These are phyloP conservation scores for Myriosclerotinia duriaeana DNA, from an alignment of 2,329 filamentous ascomycete species.

Conservation along the genomic window DNA sequence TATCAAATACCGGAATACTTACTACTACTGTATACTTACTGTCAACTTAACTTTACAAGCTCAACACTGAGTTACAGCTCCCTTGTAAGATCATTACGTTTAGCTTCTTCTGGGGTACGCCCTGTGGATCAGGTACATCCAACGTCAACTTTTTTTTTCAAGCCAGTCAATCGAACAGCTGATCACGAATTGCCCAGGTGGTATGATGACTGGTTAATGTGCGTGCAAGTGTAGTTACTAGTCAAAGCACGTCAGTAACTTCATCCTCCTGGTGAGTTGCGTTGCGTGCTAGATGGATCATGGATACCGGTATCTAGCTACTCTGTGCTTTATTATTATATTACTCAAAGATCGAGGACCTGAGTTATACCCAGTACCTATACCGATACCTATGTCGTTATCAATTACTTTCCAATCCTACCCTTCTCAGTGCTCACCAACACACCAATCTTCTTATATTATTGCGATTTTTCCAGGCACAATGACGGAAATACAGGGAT, in stretches of 20 bases:
- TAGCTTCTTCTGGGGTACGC: constrained; percentile 24
- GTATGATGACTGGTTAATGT: not conserved
- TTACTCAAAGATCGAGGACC: not conserved
- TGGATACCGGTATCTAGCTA: not conserved
- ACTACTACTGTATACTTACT: too few relatives aligned
- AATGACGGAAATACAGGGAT: constrained; percentile 17
- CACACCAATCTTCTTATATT: not conserved
- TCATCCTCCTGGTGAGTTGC: not conserved
- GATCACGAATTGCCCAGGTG: not conserved
- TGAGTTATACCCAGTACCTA: not conserved
- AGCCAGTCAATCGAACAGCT: constrained; percentile 1
- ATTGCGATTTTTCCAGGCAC: constrained; percentile 10
- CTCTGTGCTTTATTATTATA: not conserved
- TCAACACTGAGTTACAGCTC: too few relatives aligned
- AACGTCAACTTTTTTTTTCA: constrained; percentile 10
- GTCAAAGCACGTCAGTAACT: constrained; percentile 1
- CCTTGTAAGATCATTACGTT: constrained; percentile 18
- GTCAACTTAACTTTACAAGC: too few relatives aligned
- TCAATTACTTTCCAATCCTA: not conserved
- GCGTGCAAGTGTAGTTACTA: not conserved
- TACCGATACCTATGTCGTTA: not conserved
- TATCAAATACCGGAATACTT: too few relatives aligned
- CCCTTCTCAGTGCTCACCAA: not conserved
- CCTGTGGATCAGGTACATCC: not conserved
- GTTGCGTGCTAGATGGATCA: not conserved